A percentile compares a stretch with the other conserved stretches of the same genome.
Evolutionary conservation across 2,329 filamentous ascomycete species (phyloP).

Genomic region (Botrytis paeoniae): DNA sequence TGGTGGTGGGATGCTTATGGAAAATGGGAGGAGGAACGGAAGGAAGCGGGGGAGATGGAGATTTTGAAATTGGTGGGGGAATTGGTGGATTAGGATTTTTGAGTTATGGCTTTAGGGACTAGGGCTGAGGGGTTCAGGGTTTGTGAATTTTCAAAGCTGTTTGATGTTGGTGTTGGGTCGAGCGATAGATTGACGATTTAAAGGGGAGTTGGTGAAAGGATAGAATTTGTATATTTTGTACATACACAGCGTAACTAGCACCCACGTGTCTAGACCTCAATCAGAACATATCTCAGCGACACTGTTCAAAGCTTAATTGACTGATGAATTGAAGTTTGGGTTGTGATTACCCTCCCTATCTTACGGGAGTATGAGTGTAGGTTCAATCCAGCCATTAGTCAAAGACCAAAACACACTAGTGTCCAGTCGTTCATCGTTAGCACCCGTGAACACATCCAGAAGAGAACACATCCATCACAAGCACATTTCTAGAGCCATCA

Average conservation of each 20-base stretch:
- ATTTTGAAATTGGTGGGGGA: neutral
- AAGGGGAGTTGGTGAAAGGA: neutral
- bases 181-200: neutral
- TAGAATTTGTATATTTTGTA: neutral
- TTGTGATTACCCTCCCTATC: neutral
- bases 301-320: neutral
- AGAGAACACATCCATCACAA: neutral
- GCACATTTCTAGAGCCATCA: neutral
- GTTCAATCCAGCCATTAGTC: neutral
- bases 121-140: neutral
- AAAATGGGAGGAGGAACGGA: neutral
- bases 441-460: neutral
- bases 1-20: conserved; percentile 4
- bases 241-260: neutral
- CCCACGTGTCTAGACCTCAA: neutral
- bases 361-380: neutral
- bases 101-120: neutral
- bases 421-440: neutral
- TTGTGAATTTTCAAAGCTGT: neutral
- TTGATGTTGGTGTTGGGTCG: neutral
- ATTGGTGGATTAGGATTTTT: neutral
- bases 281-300: neutral
- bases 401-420: neutral
- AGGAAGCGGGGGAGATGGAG: neutral
- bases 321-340: neutral